Base-by-base conservation (phyloP, 2,329 filamentous ascomycete species). In the Xylaria sp. region DNA sequence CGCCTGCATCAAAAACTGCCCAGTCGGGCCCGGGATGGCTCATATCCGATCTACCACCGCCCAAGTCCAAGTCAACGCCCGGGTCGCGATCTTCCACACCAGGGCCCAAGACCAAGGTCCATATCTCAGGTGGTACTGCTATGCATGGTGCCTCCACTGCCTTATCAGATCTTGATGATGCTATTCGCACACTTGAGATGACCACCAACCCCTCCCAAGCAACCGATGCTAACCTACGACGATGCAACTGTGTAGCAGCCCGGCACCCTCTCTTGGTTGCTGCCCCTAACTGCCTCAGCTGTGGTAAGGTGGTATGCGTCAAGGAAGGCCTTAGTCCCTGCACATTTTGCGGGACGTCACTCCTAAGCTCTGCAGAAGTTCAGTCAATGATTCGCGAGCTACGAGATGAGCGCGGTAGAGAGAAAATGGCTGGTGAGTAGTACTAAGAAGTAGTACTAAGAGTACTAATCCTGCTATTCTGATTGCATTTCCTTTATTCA, bases 261-360 rank as follows among this genome's bases (percentile, higher is more conserved):
- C 86, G 91, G 1, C 95, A 99, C 75, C 91, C 94, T 0, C 84
- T 98, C 2, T 89, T 97, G 44, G 87, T 87, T n/a, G 93, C 94
- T 0, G 93, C 93, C 0, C 95, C 95, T 0, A 99, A 98, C 74
- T 99, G 95, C 73, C 79, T 96, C 15, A 89, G 85, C 44, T 99
- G 95, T 71, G 95, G 95, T 61, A 98, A 98, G 75, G 92, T 99
- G 11, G 89, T 98, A 56, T 99, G 95, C 74, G 87, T 96, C 23
- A 93, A 95, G 71, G 93, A 99, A 76, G 95, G 95, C 0, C 82
- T 98, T 0, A 94, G 94, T 0, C 94, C 94, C 0, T 99, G 95
- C 75, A 97, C 94, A 0, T 97, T 91, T 72, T 99, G 95, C 78
- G 87, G 88, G 0, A 82, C 85, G 0, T 87, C 92, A 0, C 80